Base-by-base conservation (phyloP, 2,329 filamentous ascomycete genomes). In the Calonectria hongkongensis region DNA sequence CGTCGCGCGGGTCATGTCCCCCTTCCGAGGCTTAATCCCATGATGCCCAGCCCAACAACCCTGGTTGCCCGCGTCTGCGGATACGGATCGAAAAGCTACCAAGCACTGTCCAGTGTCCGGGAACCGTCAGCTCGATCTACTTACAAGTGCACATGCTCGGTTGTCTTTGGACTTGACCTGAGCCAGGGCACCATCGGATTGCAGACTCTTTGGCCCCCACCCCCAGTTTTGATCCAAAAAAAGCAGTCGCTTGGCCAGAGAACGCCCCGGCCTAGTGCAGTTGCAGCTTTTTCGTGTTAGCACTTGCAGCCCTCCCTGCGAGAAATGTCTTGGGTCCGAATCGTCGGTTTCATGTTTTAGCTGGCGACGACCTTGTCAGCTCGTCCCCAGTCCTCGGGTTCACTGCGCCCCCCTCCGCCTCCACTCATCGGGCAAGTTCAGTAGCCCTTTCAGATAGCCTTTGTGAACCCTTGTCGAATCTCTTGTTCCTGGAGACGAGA, bases 231-330 rank as follows among this genome's bases (percentile, higher is more conserved):
- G 27, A 10, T 15, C 25, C 47, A 56, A 33, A 54, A 56, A 56
- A 56, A 56, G 51, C 28, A 56, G 30, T 36, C 18, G 39, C 30
- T 58, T 58, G 30, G n/a, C 30, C 51, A 13, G n/a, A 36, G n/a
- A 33, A n/a, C 6, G 51, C 8, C 4, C 28, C n/a, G 16, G 2
- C n/a, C 30, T 21, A 39, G 30, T 9, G 51, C n/a, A 58, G 51
- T 58, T 39, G 33, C 36, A 13, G 12, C 51, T 36, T 58, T 58
- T 58, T 56, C 36, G 30, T 58, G 18, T 39, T 56, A 58, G 51
- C 51, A 16, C 33, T 10, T 39, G 51, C 51, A 39, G 51, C n/a
- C n/a, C 3, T 58, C 51, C 51, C 51, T 58, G 51, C 30, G 33
- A 39, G 51, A 25, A 39, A 58, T 47, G 51, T 12, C 51, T 36